phyloP scores from a whole-genome alignment of 441 rosid genomes.

The Euphorbia corollata region DNA sequence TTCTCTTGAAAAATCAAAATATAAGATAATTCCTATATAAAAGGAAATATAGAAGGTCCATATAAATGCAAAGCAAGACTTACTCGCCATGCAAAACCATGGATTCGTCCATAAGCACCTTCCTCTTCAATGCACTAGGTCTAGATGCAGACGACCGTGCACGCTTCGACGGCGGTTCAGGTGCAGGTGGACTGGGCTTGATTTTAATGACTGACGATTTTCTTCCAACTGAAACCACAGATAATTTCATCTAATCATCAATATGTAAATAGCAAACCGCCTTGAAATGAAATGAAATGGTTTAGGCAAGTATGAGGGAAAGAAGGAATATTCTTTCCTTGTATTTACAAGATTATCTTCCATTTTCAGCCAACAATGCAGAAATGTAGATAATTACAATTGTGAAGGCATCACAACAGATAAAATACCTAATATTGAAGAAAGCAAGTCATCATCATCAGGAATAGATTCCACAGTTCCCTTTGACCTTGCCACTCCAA shows the following conservation, averaged over 20 bases:
- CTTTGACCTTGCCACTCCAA: constrained; percentile 45
- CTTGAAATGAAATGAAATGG: neutral
- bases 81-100: constrained; percentile 99
- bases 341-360: neutral
- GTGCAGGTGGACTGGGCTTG: constrained; percentile 65
- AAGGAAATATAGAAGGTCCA: neutral
- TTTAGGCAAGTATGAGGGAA: neutral
- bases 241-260: neutral
- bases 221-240: constrained; percentile 60
- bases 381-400: neutral
- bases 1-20: neutral
- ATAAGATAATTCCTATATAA: neutral
- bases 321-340: neutral
- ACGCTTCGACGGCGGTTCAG: constrained; percentile 62
- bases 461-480: constrained; percentile 68
- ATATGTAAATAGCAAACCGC: neutral
- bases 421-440: constrained; percentile 84
- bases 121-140: constrained; percentile 66
- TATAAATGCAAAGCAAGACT: constrained; percentile 18
- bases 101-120: constrained; percentile 85
- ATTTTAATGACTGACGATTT: constrained; percentile 72
- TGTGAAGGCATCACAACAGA: constrained; percentile 1
- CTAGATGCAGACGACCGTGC: constrained; percentile 41
- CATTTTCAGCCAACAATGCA: neutral
- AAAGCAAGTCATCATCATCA: constrained; percentile 86